These are phyloP conservation scores for Trypanosoma congolense DNA, from an alignment of 208 protist species.

Conservation along the genomic window DNA sequence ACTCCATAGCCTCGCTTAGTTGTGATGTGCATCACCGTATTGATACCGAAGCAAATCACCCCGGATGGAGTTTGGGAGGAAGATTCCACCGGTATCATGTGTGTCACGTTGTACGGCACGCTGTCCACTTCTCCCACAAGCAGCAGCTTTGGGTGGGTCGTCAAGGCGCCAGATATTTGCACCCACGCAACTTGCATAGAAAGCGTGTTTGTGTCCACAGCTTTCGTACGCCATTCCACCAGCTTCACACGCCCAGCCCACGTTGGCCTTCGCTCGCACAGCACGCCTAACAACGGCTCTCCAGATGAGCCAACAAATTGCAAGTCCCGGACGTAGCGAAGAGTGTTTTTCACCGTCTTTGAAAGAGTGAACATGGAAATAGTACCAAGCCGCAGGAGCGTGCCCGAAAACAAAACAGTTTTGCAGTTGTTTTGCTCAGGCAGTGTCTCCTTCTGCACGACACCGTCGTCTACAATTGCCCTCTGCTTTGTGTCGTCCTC, in stretches of 20 bases:
- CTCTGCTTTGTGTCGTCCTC: conserved; percentile 12
- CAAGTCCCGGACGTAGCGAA: conserved; percentile 82
- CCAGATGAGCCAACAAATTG: conserved; percentile 76
- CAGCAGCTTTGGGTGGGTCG: conserved; percentile 39
- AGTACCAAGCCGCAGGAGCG: conserved; percentile 18
- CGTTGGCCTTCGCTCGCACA: conserved; percentile 71
- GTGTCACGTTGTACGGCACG: conserved; percentile 73
- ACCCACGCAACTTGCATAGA: conserved; percentile 76
- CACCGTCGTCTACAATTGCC: conserved; percentile 1
- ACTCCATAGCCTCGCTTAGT: conserved; percentile 73
- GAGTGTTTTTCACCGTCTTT: conserved; percentile 32
- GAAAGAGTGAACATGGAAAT: conserved; percentile 42
- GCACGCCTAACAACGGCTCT: conserved; percentile 71
- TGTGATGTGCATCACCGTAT: conserved; percentile 77
- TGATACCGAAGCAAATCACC: conserved; percentile 65
- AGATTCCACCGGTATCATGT: conserved; percentile 63
- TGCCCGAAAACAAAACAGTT: not conserved
- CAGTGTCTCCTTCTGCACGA: not conserved
- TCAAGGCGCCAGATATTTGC: conserved; percentile 42
- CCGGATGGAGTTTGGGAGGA: conserved; percentile 60
- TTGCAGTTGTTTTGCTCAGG: conserved; percentile 6
- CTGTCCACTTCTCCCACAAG: conserved; percentile 76
- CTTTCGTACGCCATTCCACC: conserved; percentile 72
- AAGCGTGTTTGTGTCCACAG: conserved; percentile 74
- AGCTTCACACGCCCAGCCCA: conserved; percentile 84